phyloP scores from a whole-genome alignment of 805 yeast genomes.

The Ogataea dorogensis region DNA sequence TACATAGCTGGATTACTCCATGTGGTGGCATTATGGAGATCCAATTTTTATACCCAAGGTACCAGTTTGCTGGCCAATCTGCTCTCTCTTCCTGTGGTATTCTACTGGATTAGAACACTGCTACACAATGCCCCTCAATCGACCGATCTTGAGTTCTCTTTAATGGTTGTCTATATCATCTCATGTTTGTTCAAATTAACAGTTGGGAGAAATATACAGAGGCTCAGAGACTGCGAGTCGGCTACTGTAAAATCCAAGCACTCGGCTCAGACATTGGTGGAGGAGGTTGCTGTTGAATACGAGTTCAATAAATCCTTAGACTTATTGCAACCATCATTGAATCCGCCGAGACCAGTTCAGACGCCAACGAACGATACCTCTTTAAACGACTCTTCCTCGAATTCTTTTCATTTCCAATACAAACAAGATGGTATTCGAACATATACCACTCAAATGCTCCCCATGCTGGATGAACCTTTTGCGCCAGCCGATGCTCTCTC shows the following conservation, averaged over 20 bases:
- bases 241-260: constrained; percentile 15
- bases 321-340: neutral
- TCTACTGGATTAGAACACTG: constrained; percentile 19
- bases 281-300: constrained; percentile 6
- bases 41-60: neutral
- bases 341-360: neutral
- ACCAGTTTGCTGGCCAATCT: constrained; percentile 4
- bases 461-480: constrained; percentile 5
- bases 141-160: constrained; percentile 2
- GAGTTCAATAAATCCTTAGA: constrained; percentile 8
- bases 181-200: constrained; percentile 12
- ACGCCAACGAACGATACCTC: neutral
- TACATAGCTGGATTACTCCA: constrained; percentile 6
- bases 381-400: neutral
- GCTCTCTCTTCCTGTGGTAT: constrained; percentile 11
- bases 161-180: constrained; percentile 6
- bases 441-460: neutral
- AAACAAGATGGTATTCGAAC: neutral
- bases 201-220: neutral
- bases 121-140: constrained; percentile 1
- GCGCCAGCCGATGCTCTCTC: constrained; percentile 1
- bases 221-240: constrained; percentile 2
- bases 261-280: constrained; percentile 23
- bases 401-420: constrained; percentile 3
- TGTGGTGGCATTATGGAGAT: constrained; percentile 1